These are phyloP conservation scores for Suaeda aralocaspica DNA, from an alignment of 148 eudicot species.

Conservation along the genomic window DNA sequence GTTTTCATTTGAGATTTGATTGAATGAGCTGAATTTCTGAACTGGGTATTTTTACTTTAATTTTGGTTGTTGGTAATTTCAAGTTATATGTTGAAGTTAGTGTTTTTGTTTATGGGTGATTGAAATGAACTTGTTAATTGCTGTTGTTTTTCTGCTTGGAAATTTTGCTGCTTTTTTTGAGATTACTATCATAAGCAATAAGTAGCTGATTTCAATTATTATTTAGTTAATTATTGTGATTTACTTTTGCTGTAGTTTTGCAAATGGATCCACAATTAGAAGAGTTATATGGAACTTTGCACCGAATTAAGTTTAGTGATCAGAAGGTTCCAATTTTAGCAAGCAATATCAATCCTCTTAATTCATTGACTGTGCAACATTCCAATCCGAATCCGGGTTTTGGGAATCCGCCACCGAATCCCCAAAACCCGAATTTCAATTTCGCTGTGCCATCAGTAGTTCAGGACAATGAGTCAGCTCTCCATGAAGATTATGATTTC, in stretches of 20 bases:
- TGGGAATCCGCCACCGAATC: constrained; percentile 15
- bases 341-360: constrained; percentile 27
- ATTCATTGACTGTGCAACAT: constrained; percentile 22
- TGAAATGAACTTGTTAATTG: neutral
- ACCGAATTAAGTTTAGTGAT: constrained; percentile 43
- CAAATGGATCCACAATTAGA: constrained; percentile 44
- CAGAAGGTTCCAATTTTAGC: constrained; percentile 26
- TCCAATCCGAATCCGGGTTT: constrained; percentile 16
- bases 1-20: constrained; percentile 20
- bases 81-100: constrained; percentile 1
- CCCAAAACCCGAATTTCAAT: constrained; percentile 24
- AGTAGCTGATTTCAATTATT: constrained; percentile 3
- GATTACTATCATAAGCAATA: neutral
- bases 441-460: constrained; percentile 13
- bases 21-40: constrained; percentile 6
- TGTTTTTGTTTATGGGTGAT: neutral
- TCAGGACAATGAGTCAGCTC: constrained; percentile 20
- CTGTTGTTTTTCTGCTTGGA: too few species aligned
- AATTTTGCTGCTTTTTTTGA: neutral
- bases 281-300: constrained; percentile 42
- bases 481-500: constrained; percentile 54
- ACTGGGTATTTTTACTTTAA: constrained; percentile 15
- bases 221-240: constrained; percentile 9
- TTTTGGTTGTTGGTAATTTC: neutral
- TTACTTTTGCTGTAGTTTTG: constrained; percentile 15